Evolutionary conservation across 192 early-diverging fungal species (phyloP).

Genomic region (Phycomyces blakesleeanus): DNA sequence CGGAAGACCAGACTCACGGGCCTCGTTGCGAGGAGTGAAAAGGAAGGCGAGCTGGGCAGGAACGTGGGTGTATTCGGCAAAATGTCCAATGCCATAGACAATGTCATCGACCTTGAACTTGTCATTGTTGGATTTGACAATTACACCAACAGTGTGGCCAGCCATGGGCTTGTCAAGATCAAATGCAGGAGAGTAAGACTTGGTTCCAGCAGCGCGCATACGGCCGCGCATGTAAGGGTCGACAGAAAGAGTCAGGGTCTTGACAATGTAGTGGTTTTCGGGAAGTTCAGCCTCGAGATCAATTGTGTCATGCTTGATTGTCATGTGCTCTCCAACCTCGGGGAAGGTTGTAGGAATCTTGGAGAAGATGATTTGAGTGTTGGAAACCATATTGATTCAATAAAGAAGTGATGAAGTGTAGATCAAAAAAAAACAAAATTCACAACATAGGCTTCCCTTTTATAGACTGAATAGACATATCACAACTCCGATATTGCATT

Average conservation of each 20-base stretch:
- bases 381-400: slow-evolving; percentile 32
- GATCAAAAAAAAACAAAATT: too few species aligned
- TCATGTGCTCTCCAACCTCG: slow-evolving; percentile 43
- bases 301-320: slow-evolving; percentile 38
- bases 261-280: slow-evolving; percentile 50
- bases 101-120: slow-evolving; percentile 57
- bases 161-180: slow-evolving; percentile 57
- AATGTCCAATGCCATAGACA: slow-evolving; percentile 55
- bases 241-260: slow-evolving; percentile 62
- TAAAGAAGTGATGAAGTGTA: too few species aligned
- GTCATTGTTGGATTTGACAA: slow-evolving; percentile 61
- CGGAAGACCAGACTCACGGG: slow-evolving; percentile 43
- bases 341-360: slow-evolving; percentile 36
- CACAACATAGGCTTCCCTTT: too few species aligned
- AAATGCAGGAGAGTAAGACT: slow-evolving; percentile 47
- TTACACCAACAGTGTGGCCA: slow-evolving; percentile 58
- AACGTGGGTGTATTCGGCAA: slow-evolving; percentile 55
- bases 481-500: too few species aligned
- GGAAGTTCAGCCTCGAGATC: slow-evolving; percentile 43
- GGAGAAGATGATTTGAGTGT: slow-evolving; percentile 38
- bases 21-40: slow-evolving; percentile 34
- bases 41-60: slow-evolving; percentile 22
- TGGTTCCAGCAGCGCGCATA: slow-evolving; percentile 47
- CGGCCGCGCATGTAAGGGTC: slow-evolving; percentile 76
- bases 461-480: too few species aligned